Base-by-base conservation (phyloP, 176 grass and related monocot species). In the Cenchrus fungigraminus region DNA sequence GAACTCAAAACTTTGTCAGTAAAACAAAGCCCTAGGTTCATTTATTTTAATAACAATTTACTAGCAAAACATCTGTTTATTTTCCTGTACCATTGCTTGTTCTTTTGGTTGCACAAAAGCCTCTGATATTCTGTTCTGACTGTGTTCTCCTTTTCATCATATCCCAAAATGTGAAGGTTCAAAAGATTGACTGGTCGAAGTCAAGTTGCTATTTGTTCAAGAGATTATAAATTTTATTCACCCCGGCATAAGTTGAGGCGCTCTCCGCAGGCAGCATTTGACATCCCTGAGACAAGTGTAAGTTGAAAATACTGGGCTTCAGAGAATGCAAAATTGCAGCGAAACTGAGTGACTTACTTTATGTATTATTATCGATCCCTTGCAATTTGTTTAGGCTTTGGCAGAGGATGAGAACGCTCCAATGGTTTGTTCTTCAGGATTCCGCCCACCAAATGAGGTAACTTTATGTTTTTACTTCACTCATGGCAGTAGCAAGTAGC, bases 171-270 rank as follows among this genome's bases (percentile, higher is more conserved):
- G 14, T 42, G 29, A 85, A 97, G 95, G 95, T 97, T 97, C 72
- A 97, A 86, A 85, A 89, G 95, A 65, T 93, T 97, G 79, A 97
- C 92, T 37, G 95, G 92, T 77, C 84, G 87, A 74, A 88, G 74
- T 76, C 85, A 97, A 70, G 91, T 91, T 32, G 76, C 76, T 32
- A 73, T 97, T 83, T 91, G 79, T 65, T 86, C 87, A 79, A 88
- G 90, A 85, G 92, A 97, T 90, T 97, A 93, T 63, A 97, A 97
- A 86, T 97, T 94, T 67, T 97, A 97, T 81, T 95, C 92, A 69
- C 92, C 95, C 37, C 85, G 92, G 6, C 91, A 95, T 68, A 97
- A 93, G 88, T 86, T 93, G 73, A 94, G 91, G 81, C 88, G 87
- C 53, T 83, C 82, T 62, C 79, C 87, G 4, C 92, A 89, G 80